Evolutionary conservation across 2,329 filamentous ascomycete genomes (phyloP).

Genomic region (Aspergillus latus): DNA sequence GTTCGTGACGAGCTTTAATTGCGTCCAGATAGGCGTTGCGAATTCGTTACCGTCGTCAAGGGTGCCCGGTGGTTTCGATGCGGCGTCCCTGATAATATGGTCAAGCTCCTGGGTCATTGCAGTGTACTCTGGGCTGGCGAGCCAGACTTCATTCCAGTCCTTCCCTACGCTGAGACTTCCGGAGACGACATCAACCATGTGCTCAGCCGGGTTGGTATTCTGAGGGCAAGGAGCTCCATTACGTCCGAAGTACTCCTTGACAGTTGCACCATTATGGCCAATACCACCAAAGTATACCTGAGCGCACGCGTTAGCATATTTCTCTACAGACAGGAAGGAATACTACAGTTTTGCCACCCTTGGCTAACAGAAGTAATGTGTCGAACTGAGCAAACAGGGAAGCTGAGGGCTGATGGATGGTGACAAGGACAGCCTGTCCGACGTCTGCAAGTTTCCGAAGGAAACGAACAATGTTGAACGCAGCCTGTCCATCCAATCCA

Average conservation of each 20-base stretch:
- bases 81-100: slow-evolving; percentile 54
- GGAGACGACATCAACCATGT: slow-evolving; percentile 53
- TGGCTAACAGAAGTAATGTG: slow-evolving; percentile 65
- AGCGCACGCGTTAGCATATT: too few relatives aligned
- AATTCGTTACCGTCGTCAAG: slow-evolving; percentile 57
- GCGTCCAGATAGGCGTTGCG: slow-evolving; percentile 61
- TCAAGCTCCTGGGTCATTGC: slow-evolving; percentile 63
- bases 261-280: slow-evolving; percentile 62
- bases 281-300: slow-evolving; percentile 66
- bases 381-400: slow-evolving; percentile 69
- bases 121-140: slow-evolving; percentile 60
- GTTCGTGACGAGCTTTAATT: slow-evolving; percentile 65
- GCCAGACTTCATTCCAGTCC: slow-evolving; percentile 73
- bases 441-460: slow-evolving; percentile 63
- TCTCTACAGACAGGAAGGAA: too few relatives aligned
- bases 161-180: slow-evolving; percentile 52
- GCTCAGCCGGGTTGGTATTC: slow-evolving; percentile 61
- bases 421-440: slow-evolving; percentile 68
- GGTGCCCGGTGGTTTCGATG: slow-evolving; percentile 45
- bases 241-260: slow-evolving; percentile 66
- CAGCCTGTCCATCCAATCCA: slow-evolving; percentile 66
- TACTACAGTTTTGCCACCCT: slow-evolving; percentile 59
- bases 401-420: slow-evolving; percentile 68
- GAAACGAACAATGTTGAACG: slow-evolving; percentile 66
- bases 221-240: slow-evolving; percentile 64